A percentile compares a stretch with the other conserved stretches of the same genome.
Evolutionary conservation across 73 alveolate genomes (phyloP).

Genomic region (Symbiodinium pilosum): DNA sequence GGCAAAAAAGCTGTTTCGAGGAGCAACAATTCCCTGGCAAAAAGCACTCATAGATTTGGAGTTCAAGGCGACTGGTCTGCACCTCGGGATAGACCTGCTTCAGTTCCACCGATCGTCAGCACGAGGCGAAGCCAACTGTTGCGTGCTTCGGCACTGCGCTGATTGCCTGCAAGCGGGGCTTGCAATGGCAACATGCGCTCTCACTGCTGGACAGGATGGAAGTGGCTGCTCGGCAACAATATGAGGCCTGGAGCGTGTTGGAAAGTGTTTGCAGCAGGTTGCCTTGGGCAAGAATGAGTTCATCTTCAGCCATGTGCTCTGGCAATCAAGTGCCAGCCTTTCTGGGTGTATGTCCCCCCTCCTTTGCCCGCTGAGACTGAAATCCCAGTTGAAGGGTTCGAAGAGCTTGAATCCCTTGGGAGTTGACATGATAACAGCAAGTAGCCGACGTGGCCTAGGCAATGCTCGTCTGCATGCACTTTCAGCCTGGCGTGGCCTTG

Average conservation of each 20-base stretch:
- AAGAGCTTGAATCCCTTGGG: too few species aligned
- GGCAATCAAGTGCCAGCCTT: neutral
- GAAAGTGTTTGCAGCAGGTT: neutral
- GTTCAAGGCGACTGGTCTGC: neutral
- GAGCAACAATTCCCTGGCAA: neutral
- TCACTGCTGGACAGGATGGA: neutral
- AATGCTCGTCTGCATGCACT: neutral
- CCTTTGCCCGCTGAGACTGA: too few species aligned
- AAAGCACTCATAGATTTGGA: neutral
- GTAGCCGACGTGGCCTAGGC: neutral
- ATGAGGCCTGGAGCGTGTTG: too few species aligned
- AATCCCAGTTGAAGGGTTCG: too few species aligned
- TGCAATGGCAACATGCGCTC: neutral
- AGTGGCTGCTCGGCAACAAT: neutral
- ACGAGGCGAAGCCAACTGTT: neutral
- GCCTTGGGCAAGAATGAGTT: neutral
- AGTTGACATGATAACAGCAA: too few species aligned
- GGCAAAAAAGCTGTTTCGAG: too few species aligned
- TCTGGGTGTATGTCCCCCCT: too few species aligned
- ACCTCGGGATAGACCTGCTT: too few species aligned
- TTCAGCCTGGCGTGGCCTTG: neutral
- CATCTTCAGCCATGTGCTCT: neutral
- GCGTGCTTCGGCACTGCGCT: neutral
- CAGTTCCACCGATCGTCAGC: too few species aligned
- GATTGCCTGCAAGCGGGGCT: neutral